Base-by-base conservation (phyloP, 352 stramenopile species). In the Phytophthora pseudosyringae region DNA sequence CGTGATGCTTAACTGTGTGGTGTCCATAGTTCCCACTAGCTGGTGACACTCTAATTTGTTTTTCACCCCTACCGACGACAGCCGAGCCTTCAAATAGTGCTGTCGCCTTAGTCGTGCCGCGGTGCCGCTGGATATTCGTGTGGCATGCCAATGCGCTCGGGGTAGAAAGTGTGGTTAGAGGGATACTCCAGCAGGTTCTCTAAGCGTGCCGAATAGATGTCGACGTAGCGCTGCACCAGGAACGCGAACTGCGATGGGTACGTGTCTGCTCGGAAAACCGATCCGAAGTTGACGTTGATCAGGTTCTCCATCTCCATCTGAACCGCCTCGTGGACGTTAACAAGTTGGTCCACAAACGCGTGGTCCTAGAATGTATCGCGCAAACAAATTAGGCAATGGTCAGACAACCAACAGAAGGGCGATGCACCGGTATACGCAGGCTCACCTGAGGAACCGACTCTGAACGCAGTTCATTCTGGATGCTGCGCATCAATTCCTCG, bases 281-380 rank as follows among this genome's bases (percentile, higher is more conserved):
- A 95, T 46, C 89, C 89, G 64, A 97, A 97, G 69, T 93, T 94
- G 31, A 62, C 67, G 71, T 96, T 95, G 75, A 95, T 87, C 64
- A 92, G 72, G 48, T 79, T 66, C 63, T 93, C 86, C 80, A 96
- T 93, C 33, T 73, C 67, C 47, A 67, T 79, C 63, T 90, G 83
- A 53, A 92, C 76, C 45, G 76, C 70, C 43, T 80, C 65, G 55
- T 90, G 80, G 48, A 83, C 76, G 36, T 86, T 79, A 21, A 89
- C 76, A 15, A 89, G 84, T 59, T 78, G 69, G 45, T 70, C 75
- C 8, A 92, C 83, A 21, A 86, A 91, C 18, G 74, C 77, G 43
- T 86, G 83, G 50, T 84, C 84, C 75, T 85, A 45, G 15, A 59
- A 64, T 26, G 3, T 39, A 31, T n/a, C 21, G 25, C 39, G 57